Percentiles rank a stretch among this genome's conserved stretches.
Conservation (phyloP, 805 yeast genomes). For the Ascoidea asiatica region DNA sequence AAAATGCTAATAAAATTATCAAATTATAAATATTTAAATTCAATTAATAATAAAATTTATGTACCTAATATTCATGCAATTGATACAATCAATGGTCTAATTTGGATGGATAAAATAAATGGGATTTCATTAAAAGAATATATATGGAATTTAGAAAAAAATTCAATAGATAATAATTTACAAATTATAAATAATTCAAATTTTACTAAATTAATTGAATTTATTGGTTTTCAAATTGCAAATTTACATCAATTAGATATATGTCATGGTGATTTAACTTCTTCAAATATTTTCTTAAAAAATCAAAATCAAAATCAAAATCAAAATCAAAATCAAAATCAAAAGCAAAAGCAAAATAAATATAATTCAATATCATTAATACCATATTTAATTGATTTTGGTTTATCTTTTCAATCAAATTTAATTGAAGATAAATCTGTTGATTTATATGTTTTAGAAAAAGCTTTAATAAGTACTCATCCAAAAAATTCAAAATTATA, state of each 20-base stretch:
- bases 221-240: conserved; percentile 59
- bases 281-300: conserved; percentile 66
- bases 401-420: conserved; percentile 64
- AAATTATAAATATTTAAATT: conserved; percentile 21
- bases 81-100: conserved; percentile 67
- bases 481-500: conserved; percentile 56
- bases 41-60: conserved; percentile 27
- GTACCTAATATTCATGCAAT: conserved; percentile 66
- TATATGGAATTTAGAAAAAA: conserved; percentile 47
- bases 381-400: conserved; percentile 81
- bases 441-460: conserved; percentile 86
- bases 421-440: conserved; percentile 91
- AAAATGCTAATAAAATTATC: conserved; percentile 50
- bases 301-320: conserved; percentile 13
- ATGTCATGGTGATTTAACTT: conserved; percentile 89
- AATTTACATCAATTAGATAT: conserved; percentile 61
- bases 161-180: conserved; percentile 15
- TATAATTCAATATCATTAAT: conserved; percentile 12
- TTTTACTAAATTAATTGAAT: conserved; percentile 29
- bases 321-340: background rate
- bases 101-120: conserved; percentile 71
- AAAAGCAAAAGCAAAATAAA: too few species aligned
- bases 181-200: conserved; percentile 11
- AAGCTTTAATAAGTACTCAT: conserved; percentile 87
- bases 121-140: conserved; percentile 52